These are phyloP conservation scores for Metarhizium robertsii DNA, from an alignment of 2,329 filamentous ascomycete species.

Conservation along the genomic window DNA sequence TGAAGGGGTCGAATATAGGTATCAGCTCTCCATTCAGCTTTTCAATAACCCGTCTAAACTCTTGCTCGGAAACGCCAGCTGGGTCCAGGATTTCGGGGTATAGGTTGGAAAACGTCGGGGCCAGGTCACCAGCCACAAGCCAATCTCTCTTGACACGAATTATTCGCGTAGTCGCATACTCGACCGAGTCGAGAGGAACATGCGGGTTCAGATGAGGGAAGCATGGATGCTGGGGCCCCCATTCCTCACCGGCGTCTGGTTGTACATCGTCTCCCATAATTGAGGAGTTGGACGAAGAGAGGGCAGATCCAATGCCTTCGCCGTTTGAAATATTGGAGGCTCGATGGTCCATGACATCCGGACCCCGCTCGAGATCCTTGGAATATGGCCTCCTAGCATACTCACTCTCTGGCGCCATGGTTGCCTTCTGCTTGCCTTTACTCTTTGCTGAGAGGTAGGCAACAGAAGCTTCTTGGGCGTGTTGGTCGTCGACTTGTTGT, in stretches of 20 bases:
- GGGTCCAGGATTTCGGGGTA: slow-evolving; percentile 95
- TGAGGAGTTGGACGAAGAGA: slow-evolving; percentile 49
- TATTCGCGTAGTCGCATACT: slow-evolving; percentile 72
- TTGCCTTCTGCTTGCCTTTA: slow-evolving; percentile 42
- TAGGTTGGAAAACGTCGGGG: slow-evolving; percentile 86
- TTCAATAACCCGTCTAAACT: slow-evolving; percentile 75
- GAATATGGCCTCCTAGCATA: slow-evolving; percentile 29
- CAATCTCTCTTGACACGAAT: slow-evolving; percentile 90
- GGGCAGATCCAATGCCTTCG: slow-evolving; percentile 43
- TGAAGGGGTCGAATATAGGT: slow-evolving; percentile 72
- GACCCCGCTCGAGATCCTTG: slow-evolving; percentile 47
- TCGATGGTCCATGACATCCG: slow-evolving; percentile 32
- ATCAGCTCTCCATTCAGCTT: slow-evolving; percentile 71
- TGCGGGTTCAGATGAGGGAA: slow-evolving; percentile 91
- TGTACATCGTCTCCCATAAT: slow-evolving; percentile 57
- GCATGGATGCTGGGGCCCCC: slow-evolving; percentile 91
- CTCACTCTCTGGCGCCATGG: slow-evolving; percentile 33
- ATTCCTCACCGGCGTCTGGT: slow-evolving; percentile 64
- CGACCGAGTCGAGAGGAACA: slow-evolving; percentile 65
- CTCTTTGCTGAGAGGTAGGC: slow-evolving; percentile 11
- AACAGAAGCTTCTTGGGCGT: neutral
- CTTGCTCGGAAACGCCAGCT: slow-evolving; percentile 68
- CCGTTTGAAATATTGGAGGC: slow-evolving; percentile 39
- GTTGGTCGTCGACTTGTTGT: too few species aligned
- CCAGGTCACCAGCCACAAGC: slow-evolving; percentile 80